These are phyloP conservation scores for Termitomyces sp. DNA, from an alignment of 768 basidiomycete genomes.

Conservation along the genomic window DNA sequence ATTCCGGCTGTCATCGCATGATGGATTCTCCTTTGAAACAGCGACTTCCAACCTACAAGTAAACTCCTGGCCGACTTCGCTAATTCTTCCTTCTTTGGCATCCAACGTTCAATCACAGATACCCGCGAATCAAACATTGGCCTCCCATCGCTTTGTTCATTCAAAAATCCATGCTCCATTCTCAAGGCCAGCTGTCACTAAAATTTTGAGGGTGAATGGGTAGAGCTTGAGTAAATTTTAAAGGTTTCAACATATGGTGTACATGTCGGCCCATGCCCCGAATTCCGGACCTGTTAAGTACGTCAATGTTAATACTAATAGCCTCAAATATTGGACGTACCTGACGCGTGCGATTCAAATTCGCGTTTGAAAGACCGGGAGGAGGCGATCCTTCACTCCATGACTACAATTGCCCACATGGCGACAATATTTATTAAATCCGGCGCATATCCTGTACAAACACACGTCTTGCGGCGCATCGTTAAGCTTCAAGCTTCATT, in stretches of 20 bases:
- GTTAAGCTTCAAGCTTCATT: background rate
- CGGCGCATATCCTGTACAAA: background rate
- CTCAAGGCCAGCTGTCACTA: background rate
- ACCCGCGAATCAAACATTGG: background rate
- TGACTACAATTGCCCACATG: conserved; percentile 1
- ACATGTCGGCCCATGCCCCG: background rate
- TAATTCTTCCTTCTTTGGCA: background rate
- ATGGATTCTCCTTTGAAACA: background rate
- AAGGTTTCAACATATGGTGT: background rate
- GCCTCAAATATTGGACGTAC: background rate
- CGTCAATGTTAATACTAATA: conserved; percentile 1
- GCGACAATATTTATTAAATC: background rate
- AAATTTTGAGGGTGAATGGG: background rate
- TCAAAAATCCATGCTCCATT: background rate
- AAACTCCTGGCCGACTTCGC: background rate
- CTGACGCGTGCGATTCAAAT: background rate
- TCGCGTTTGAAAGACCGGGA: background rate
- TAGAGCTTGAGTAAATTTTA: conserved; percentile 1
- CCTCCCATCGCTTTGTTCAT: background rate
- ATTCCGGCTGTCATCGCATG: background rate
- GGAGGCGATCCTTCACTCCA: background rate
- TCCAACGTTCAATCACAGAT: background rate
- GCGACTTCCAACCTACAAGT: background rate
- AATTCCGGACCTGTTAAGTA: background rate
- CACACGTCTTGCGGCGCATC: conserved; percentile 5